Conservation (phyloP, 2,329 filamentous ascomycete genomes). For the Myriosclerotinia scirpicola region DNA sequence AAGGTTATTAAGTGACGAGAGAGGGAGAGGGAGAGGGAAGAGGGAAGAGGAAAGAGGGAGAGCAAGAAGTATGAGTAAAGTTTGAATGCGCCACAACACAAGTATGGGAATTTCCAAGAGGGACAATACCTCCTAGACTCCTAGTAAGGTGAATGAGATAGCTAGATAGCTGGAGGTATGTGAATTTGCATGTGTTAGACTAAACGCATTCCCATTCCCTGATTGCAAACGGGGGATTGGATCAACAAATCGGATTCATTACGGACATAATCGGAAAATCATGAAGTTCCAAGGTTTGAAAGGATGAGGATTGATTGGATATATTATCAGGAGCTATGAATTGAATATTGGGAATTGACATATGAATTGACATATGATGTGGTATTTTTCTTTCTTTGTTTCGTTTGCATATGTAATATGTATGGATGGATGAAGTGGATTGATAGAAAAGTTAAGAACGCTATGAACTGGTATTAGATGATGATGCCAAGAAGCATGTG, state of each 20-base stretch:
- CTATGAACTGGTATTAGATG: background rate
- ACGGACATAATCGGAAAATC: background rate
- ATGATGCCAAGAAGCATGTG: conserved; percentile 21
- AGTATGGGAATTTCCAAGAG: background rate
- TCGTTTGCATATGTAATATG: background rate
- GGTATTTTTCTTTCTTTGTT: background rate
- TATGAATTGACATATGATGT: background rate
- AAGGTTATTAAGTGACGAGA: conserved; percentile 16
- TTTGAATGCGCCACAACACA: background rate
- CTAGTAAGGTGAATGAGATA: background rate
- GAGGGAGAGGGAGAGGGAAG: background rate
- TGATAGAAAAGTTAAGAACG: no score
- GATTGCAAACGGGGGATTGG: conserved; percentile 11
- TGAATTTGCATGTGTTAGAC: conserved; percentile 18
- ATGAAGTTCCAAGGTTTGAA: background rate
- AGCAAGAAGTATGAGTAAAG: conserved; percentile 8
- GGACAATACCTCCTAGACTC: background rate
- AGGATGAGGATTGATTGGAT: background rate
- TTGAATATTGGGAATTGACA: background rate
- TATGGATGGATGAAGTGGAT: background rate
- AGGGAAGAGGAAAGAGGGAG: background rate
- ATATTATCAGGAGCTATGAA: no score
- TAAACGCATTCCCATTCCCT: conserved; percentile 3
- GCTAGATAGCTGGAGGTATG: conserved; percentile 2
- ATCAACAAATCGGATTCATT: background rate